These are phyloP conservation scores for Alternaria rosae DNA, from an alignment of 2,329 filamentous ascomycete species.

Conservation along the genomic window DNA sequence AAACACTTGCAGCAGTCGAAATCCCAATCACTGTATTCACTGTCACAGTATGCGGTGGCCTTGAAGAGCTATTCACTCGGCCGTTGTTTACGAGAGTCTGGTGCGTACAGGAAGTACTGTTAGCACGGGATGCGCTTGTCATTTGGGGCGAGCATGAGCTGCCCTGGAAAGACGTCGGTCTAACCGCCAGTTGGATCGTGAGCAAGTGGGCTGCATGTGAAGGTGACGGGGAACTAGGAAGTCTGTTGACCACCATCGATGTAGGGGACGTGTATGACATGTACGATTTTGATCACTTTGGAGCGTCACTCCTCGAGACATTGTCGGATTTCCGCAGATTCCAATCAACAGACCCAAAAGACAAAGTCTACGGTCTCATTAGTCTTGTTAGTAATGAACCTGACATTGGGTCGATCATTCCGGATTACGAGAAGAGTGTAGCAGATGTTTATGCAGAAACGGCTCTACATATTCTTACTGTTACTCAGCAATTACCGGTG, in stretches of 20 bases:
- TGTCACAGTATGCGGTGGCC: accelerated
- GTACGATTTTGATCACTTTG: too few species aligned
- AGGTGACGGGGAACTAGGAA: too few species aligned
- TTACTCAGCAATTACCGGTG: not conserved
- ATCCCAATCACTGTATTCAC: not conserved
- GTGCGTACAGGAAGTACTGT: not conserved
- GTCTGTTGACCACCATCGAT: too few species aligned
- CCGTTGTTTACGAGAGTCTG: not conserved
- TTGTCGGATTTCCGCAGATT: not conserved
- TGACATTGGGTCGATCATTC: not conserved
- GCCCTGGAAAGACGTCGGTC: not conserved
- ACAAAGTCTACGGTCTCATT: slow-evolving; percentile 16
- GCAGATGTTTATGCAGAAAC: slow-evolving; percentile 2
- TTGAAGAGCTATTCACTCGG: accelerated
- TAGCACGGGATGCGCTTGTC: not conserved
- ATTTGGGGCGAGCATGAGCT: not conserved
- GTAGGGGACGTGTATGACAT: not conserved
- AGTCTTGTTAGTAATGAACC: not conserved
- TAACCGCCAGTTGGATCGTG: too few species aligned
- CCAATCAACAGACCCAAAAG: slow-evolving; percentile 8
- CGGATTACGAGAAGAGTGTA: slow-evolving; percentile 6
- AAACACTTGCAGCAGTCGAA: accelerated
- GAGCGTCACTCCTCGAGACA: not conserved
- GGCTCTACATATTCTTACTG: not conserved
- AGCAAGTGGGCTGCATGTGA: too few species aligned